These are phyloP conservation scores for Juncus effusus DNA, from an alignment of 176 grass and related monocot genomes.

Conservation along the genomic window DNA sequence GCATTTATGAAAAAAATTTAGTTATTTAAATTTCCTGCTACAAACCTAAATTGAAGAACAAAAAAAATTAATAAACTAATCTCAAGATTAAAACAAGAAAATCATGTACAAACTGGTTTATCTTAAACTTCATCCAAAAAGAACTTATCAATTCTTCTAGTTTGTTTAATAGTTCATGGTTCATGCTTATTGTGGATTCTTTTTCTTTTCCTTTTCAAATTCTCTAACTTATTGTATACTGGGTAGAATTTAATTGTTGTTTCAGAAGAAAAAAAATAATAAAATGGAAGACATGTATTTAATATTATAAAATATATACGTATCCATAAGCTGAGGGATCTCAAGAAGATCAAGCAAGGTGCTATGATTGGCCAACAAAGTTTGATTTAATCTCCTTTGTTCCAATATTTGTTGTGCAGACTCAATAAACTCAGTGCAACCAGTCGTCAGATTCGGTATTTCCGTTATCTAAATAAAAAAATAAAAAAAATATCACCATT, in stretches of 20 bases:
- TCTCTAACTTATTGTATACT: no score
- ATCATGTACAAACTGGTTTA: no score
- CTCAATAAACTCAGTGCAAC: slow-evolving; percentile 94
- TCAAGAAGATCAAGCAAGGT: slow-evolving; percentile 97
- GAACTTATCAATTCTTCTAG: no score
- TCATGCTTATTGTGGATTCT: no score
- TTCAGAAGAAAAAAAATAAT: slow-evolving; percentile 4
- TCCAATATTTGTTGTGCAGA: slow-evolving; percentile 95
- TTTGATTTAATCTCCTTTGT: slow-evolving; percentile 96
- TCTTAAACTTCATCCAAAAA: no score
- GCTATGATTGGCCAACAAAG: slow-evolving; percentile 86
- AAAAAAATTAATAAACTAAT: slow-evolving; percentile 5
- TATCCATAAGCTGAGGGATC: slow-evolving; percentile 97
- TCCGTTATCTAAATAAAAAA: slow-evolving; percentile 72
- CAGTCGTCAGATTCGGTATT: slow-evolving; percentile 96
- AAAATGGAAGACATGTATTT: slow-evolving; percentile 10
- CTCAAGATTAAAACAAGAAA: no score
- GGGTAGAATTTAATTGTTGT: background rate
- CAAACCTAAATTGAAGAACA: slow-evolving; percentile 14
- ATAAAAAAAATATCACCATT: slow-evolving; percentile 23
- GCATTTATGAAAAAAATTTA: slow-evolving; percentile 19
- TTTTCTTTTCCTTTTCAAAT: no score
- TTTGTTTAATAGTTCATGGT: no score
- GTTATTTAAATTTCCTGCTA: slow-evolving; percentile 8
- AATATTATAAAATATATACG: slow-evolving; percentile 39